These are phyloP conservation scores for Backusella mclennaniae DNA, from an alignment of 192 early-diverging fungal species.

Conservation along the genomic window DNA sequence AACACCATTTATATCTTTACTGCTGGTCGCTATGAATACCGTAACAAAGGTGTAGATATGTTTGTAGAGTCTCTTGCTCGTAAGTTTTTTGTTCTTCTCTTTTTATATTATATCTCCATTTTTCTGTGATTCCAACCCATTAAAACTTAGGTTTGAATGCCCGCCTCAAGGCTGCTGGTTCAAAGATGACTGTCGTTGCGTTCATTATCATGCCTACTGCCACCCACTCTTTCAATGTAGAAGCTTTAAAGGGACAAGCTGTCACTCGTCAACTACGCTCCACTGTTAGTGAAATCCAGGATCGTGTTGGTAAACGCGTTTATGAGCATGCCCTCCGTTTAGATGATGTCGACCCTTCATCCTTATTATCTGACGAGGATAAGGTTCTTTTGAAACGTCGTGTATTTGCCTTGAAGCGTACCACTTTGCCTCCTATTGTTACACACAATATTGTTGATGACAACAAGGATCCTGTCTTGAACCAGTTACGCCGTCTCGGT, in stretches of 20 bases:
- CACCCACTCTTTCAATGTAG: slow-evolving; percentile 92
- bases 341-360: slow-evolving; percentile 64
- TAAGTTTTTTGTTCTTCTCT: slow-evolving; percentile 40
- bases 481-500: slow-evolving; percentile 71
- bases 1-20: slow-evolving; percentile 98
- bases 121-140: not conserved
- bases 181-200: slow-evolving; percentile 89
- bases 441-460: slow-evolving; percentile 98
- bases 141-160: slow-evolving; percentile 69
- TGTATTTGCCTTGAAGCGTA: slow-evolving; percentile 89
- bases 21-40: slow-evolving; percentile 95
- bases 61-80: slow-evolving; percentile 90
- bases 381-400: slow-evolving; percentile 89
- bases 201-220: slow-evolving; percentile 94
- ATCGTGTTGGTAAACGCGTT: slow-evolving; percentile 79
- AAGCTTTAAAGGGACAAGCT: slow-evolving; percentile 95
- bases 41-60: slow-evolving; percentile 99
- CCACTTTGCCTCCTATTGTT: slow-evolving; percentile 88
- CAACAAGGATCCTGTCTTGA: slow-evolving; percentile 82
- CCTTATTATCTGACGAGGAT: slow-evolving; percentile 83
- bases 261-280: slow-evolving; percentile 92
- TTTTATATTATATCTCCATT: not conserved
- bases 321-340: slow-evolving; percentile 83
- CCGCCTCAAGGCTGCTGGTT: slow-evolving; percentile 77
- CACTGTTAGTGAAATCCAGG: slow-evolving; percentile 83